A percentile compares a stretch with the other conserved stretches of the same genome.
Conservation (phyloP, 306 rosid genomes). For the Cucumis sativus region Cucumber_9930_V3 NC_026657.2:29813001-29813500, state of each 20-base stretch:
- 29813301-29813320: conserved; percentile 32
- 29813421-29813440: background rate
- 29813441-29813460: background rate
- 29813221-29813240: conserved; percentile 19
- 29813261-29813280: background rate
- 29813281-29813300: background rate
- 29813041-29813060: conserved; percentile 16
- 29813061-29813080: conserved; percentile 24
- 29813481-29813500: background rate
- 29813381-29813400: conserved; percentile 80
- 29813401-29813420: conserved; percentile 35
- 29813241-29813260: conserved; percentile 11
- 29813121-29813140: conserved; percentile 27
- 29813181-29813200: conserved; percentile 84
- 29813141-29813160: conserved; percentile 20
- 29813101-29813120: conserved; percentile 44
- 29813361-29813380: conserved; percentile 80
- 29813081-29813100: conserved; percentile 33
- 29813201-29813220: conserved; percentile 44
- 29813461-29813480: background rate
- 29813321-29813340: conserved; percentile 54
- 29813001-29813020: conserved; percentile 22
- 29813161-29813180: conserved; percentile 36
- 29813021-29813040: background rate
- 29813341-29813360: conserved; percentile 95